Conservation (phyloP, 164 flowering plant species). For the Aristolochia californica region DNA sequence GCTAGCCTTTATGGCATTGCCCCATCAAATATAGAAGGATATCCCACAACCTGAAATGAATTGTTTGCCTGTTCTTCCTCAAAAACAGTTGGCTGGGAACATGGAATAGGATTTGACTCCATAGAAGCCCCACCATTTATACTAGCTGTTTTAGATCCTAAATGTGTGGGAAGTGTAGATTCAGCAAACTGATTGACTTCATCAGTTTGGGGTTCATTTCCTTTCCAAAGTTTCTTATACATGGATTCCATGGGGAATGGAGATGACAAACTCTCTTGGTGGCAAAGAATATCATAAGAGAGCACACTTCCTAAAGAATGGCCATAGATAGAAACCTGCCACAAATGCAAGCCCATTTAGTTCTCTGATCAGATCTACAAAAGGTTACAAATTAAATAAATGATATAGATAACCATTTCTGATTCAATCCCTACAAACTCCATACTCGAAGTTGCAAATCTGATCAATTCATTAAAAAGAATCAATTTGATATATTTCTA, state of each 20-base stretch:
- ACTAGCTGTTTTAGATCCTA: conserved; percentile 11
- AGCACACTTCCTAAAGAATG: conserved; percentile 99
- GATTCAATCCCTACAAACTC: too few relatives aligned
- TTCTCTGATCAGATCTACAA: too few relatives aligned
- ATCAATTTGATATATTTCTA: too few relatives aligned
- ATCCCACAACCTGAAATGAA: conserved; percentile 11
- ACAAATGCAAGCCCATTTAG: background rate
- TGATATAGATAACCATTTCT: too few relatives aligned
- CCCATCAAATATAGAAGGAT: conserved; percentile 20
- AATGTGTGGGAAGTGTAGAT: conserved; percentile 7
- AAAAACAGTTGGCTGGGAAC: conserved; percentile 4
- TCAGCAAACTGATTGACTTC: conserved; percentile 15
- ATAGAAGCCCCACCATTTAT: conserved; percentile 6
- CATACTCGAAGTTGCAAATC: too few relatives aligned
- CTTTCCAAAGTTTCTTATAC: conserved; percentile 27
- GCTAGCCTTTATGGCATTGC: conserved; percentile 7
- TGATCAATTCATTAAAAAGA: too few relatives aligned
- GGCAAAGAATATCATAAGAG: conserved; percentile 96
- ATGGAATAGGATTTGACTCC: conserved; percentile 14
- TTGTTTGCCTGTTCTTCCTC: conserved; percentile 17
- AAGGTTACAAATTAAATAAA: too few relatives aligned
- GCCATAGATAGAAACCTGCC: conserved; percentile 87
- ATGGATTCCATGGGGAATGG: conserved; percentile 75
- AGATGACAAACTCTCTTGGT: conserved; percentile 66
- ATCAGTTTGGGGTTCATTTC: conserved; percentile 16